Conservation (phyloP, 768 basidiomycete species). For the Termitomyces sp. region DNA sequence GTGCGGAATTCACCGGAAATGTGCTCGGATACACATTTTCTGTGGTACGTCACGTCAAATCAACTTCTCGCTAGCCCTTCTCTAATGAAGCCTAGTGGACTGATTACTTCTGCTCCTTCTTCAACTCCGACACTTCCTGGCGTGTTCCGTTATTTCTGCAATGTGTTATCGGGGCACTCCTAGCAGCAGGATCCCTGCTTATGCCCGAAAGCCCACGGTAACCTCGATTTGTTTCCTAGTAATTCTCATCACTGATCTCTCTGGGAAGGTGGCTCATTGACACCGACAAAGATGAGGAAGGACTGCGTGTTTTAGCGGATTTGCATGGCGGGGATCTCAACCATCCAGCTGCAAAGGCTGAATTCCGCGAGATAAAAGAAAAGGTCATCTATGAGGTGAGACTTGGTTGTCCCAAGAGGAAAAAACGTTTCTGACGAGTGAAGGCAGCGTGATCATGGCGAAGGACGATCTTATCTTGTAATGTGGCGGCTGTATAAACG, state of each 20-base stretch:
- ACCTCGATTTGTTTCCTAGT: background rate
- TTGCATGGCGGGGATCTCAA: conserved; percentile 79
- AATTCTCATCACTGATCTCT: background rate
- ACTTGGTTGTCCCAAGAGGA: background rate
- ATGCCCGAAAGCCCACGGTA: conserved; percentile 86
- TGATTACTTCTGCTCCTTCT: conserved; percentile 85
- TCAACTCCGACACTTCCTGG: conserved; percentile 79
- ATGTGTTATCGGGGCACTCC: conserved; percentile 73
- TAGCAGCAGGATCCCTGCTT: conserved; percentile 69
- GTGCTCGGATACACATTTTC: conserved; percentile 80
- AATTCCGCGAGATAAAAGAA: conserved; percentile 87
- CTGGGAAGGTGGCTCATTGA: conserved; percentile 81
- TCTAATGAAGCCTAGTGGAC: conserved; percentile 53
- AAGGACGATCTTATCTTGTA: conserved; percentile 64
- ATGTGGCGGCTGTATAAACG: conserved; percentile 89
- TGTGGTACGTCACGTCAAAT: conserved; percentile 51
- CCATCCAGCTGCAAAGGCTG: conserved; percentile 61
- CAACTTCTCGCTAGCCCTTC: background rate
- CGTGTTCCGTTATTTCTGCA: conserved; percentile 79
- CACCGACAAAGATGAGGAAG: conserved; percentile 76
- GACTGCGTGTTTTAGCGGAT: conserved; percentile 82
- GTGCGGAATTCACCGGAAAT: conserved; percentile 89
- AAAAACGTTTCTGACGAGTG: background rate
- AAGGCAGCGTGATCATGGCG: conserved; percentile 67
- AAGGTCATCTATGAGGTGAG: conserved; percentile 65